A percentile compares a stretch with the other conserved stretches of the same genome.
Evolutionary conservation across 2,329 filamentous ascomycete species (phyloP).

Genomic region (Macrophomina pseudophaseolina): DNA sequence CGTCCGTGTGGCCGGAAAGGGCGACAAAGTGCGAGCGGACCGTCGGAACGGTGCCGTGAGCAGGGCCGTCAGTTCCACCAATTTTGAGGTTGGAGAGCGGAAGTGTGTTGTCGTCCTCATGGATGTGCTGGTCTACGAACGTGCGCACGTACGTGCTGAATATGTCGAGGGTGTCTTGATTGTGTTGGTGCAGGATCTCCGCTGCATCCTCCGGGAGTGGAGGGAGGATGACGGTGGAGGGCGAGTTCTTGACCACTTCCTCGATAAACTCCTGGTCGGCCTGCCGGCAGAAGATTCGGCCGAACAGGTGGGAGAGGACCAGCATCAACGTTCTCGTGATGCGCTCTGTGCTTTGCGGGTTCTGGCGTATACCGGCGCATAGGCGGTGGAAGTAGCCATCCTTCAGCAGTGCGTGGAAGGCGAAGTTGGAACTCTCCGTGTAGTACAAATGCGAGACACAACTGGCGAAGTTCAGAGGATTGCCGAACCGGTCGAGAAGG

Average conservation of each 20-base stretch:
- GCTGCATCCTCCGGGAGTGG: conserved; percentile 64
- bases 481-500: conserved; percentile 65
- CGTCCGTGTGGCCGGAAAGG: conserved; percentile 71
- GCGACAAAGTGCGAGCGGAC: conserved; percentile 73
- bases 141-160: conserved; percentile 73
- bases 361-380: conserved; percentile 61
- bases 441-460: conserved; percentile 76
- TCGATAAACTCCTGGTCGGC: conserved; percentile 55
- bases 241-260: conserved; percentile 58
- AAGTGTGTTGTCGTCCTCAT: conserved; percentile 58
- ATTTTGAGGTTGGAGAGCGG: conserved; percentile 63
- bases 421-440: conserved; percentile 75
- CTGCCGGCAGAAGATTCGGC: conserved; percentile 59
- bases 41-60: conserved; percentile 35
- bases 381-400: conserved; percentile 72
- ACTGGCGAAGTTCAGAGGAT: conserved; percentile 74
- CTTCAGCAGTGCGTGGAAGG: conserved; percentile 75
- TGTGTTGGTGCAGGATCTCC: conserved; percentile 64
- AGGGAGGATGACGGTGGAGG: conserved; percentile 70
- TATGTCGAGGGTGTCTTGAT: conserved; percentile 67
- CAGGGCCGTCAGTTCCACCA: conserved; percentile 36
- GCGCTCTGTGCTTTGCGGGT: conserved; percentile 53
- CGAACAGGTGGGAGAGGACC: conserved; percentile 73
- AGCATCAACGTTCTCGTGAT: conserved; percentile 68
- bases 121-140: conserved; percentile 66